These are phyloP conservation scores for Globisporangium polare DNA, from an alignment of 352 stramenopile species.

Conservation along the genomic window DNA sequence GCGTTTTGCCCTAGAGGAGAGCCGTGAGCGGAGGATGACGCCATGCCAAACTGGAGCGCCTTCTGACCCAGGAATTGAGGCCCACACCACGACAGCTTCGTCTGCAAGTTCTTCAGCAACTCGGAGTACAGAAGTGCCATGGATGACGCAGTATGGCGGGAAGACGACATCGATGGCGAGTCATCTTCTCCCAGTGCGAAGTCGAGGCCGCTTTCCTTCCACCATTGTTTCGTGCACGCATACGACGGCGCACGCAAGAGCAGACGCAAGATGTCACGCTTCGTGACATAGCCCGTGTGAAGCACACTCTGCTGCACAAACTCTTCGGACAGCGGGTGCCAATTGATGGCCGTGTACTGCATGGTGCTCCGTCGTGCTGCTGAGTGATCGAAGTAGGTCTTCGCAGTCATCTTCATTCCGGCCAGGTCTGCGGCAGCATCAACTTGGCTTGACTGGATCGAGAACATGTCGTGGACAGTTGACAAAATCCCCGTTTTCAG, in stretches of 20 bases:
- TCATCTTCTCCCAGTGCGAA: slow-evolving; percentile 12
- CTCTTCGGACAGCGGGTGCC: slow-evolving; percentile 71
- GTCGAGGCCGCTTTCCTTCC: slow-evolving; percentile 49
- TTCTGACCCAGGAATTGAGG: slow-evolving; percentile 36
- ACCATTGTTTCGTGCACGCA: slow-evolving; percentile 50
- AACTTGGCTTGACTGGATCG: slow-evolving; percentile 46
- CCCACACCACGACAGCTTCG: slow-evolving; percentile 49
- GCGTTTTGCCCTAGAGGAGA: slow-evolving; percentile 12
- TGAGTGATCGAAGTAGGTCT: slow-evolving; percentile 11
- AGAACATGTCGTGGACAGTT: slow-evolving; percentile 72
- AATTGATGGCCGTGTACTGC: slow-evolving; percentile 52
- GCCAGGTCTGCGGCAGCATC: slow-evolving; percentile 30
- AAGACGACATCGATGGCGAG: slow-evolving; percentile 13
- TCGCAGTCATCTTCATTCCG: slow-evolving; percentile 16
- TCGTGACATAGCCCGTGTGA: slow-evolving; percentile 63
- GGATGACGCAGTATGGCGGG: slow-evolving; percentile 65
- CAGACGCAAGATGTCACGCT: slow-evolving; percentile 71
- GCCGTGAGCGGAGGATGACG: slow-evolving; percentile 14
- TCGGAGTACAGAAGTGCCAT: slow-evolving; percentile 76
- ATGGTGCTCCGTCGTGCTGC: slow-evolving; percentile 1
- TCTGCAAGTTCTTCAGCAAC: slow-evolving; percentile 52
- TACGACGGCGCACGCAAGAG: slow-evolving; percentile 60
- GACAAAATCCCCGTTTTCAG: slow-evolving; percentile 76
- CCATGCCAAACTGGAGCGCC: slow-evolving; percentile 61
- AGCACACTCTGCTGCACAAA: slow-evolving; percentile 79